Evolutionary conservation across 345 rosid species (phyloP), one percentile per base, ranked within the genome.

Genomic region (Citrus unshiu): DNA sequence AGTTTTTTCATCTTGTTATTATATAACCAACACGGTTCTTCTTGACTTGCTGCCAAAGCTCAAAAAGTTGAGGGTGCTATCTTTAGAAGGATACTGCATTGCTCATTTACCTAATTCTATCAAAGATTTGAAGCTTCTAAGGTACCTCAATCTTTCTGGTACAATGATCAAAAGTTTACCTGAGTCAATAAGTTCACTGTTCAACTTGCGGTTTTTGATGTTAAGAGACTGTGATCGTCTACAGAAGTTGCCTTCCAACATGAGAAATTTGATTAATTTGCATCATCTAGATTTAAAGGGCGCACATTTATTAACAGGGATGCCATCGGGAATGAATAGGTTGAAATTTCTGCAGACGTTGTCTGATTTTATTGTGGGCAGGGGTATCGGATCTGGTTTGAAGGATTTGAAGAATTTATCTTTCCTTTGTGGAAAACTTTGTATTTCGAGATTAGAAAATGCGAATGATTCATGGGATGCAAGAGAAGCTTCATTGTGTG

Each of bases 321-420:
- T 84, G 80, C 87, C 84, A 0, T 9, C 32, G 0, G 74, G 68
- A 65, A 72, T 84, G 46, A 63, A 61, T 18, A 57, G 61, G 3
- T 49, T 84, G 25, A 75, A 37, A 22, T 24, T 49, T 73, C 81
- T 86, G 30, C 80, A 25, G 21, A 64, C 57, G 8, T 58, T 84
- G 37, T 37, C 82, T 21, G 59, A 78, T 43, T 84, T 32, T 32
- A 34, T 82, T 32, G 80, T 84, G 60, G 81, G 82, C 10, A 39
- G 78, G 65, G 78, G n/a, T 6, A 46, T 63, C 1, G 81, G 78
- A 6, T 46, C 77, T 1, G 5, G 70, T 25, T 58, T 82, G 40
- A 49, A 56, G 67, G 83, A 78, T 57, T 77, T 86, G 76, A 76
- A 73, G 57, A 61, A 73, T 39, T 68, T 86, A n/a, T 6, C 70